Conservation (phyloP, 768 basidiomycete species). For the Hericium coralloides region DNA sequence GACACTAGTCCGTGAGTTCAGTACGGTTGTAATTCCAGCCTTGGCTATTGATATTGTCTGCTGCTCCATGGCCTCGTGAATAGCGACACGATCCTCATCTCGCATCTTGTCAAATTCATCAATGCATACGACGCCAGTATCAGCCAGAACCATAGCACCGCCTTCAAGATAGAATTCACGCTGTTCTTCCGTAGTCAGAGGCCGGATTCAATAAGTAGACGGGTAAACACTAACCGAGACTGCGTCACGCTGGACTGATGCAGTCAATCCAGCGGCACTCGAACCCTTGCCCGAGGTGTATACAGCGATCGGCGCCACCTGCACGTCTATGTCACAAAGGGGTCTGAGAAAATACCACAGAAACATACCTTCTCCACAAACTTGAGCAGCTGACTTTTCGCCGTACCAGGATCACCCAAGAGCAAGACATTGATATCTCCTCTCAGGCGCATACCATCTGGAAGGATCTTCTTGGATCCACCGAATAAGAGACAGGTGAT, state of each 20-base stretch:
- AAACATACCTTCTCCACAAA: constrained; percentile 85
- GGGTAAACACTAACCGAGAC: constrained; percentile 56
- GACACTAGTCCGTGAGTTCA: constrained; percentile 97
- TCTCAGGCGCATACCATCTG: constrained; percentile 93
- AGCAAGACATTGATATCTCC: constrained; percentile 97
- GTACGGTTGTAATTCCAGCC: constrained; percentile 95
- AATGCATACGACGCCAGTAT: constrained; percentile 97
- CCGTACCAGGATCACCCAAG: constrained; percentile 96
- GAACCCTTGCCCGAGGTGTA: constrained; percentile 99
- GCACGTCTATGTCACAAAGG: background rate
- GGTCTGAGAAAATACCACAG: background rate
- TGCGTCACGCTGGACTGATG: constrained; percentile 91
- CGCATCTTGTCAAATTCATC: constrained; percentile 99
- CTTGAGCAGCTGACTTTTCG: constrained; percentile 95
- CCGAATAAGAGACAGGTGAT: constrained; percentile 95
- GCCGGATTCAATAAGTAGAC: background rate
- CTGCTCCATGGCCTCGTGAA: constrained; percentile 99
- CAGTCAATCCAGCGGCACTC: constrained; percentile 96
- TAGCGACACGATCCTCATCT: constrained; percentile 95
- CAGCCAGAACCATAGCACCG: constrained; percentile 98
- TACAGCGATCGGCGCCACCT: constrained; percentile 96
- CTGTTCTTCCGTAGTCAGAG: constrained; percentile 30
- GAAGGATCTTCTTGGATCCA: constrained; percentile 93
- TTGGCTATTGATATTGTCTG: constrained; percentile 99
- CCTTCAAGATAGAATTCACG: constrained; percentile 99